Percentiles rank a stretch among this genome's conserved stretches.
phyloP scores from a whole-genome alignment of 352 stramenopile genomes.

The Peronosclerospora sorghi region DNA sequence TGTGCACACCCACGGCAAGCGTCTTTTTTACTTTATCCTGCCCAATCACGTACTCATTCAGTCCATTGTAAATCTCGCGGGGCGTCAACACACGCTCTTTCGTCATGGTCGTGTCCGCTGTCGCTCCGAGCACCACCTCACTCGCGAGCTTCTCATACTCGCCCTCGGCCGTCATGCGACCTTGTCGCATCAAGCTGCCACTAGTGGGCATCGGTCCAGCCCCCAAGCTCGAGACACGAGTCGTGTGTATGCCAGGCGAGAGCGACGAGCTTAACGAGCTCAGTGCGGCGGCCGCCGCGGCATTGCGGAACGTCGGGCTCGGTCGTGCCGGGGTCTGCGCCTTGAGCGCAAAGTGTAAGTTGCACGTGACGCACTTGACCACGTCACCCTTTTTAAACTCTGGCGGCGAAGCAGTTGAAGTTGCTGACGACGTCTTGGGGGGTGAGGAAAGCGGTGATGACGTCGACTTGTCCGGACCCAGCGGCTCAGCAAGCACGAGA shows the following conservation, averaged over 20 bases:
- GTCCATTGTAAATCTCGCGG: slow-evolving; percentile 87
- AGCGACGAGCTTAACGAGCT: slow-evolving; percentile 61
- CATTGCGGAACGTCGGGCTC: slow-evolving; percentile 44
- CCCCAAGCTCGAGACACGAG: slow-evolving; percentile 23
- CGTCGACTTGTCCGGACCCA: slow-evolving; percentile 20
- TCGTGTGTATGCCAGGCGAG: slow-evolving; percentile 31
- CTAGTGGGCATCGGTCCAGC: slow-evolving; percentile 16
- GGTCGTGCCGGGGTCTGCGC: slow-evolving; percentile 16
- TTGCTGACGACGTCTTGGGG: slow-evolving; percentile 8
- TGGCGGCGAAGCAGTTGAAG: slow-evolving; percentile 3
- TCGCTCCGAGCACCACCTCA: slow-evolving; percentile 26
- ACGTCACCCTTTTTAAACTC: slow-evolving; percentile 70
- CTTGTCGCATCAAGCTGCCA: slow-evolving; percentile 9
- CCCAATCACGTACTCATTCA: slow-evolving; percentile 96
- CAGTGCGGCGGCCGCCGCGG: slow-evolving; percentile 44
- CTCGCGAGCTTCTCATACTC: slow-evolving; percentile 68
- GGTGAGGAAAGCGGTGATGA: slow-evolving; percentile 2
- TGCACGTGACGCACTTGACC: slow-evolving; percentile 63
- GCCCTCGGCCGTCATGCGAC: slow-evolving; percentile 56
- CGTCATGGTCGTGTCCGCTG: slow-evolving; percentile 5
- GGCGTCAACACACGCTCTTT: slow-evolving; percentile 78
- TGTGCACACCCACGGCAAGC: slow-evolving; percentile 93
- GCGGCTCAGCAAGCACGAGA: slow-evolving; percentile 34
- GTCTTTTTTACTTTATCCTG: slow-evolving; percentile 96
- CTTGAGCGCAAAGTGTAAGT: slow-evolving; percentile 65